Conservation (phyloP, 352 stramenopile species). For the Globisporangium cederbergense region DNA sequence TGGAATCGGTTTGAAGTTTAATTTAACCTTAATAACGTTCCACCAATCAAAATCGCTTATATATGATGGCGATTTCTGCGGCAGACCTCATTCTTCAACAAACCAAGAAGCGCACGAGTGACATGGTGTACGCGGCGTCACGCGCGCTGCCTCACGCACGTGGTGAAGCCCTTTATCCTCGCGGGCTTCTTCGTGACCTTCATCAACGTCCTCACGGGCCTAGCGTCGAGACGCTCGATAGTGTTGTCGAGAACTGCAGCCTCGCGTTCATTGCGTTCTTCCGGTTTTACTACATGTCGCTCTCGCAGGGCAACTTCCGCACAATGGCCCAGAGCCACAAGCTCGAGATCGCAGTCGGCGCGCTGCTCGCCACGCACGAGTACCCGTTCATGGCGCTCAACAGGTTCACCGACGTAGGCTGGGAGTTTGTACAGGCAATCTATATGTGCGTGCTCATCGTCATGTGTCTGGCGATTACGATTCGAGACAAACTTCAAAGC, state of each 20-base stretch:
- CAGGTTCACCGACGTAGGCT: neutral
- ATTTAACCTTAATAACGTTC: too few species aligned
- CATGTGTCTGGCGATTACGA: neutral
- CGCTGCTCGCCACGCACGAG: neutral
- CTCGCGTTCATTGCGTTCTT: neutral
- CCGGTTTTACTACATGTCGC: neutral
- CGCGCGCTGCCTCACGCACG: too few species aligned
- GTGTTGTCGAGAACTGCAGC: neutral
- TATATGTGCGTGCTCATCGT: slow-evolving; percentile 4
- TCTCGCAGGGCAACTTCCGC: neutral
- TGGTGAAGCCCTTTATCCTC: neutral
- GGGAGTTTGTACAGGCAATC: neutral
- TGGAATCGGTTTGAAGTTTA: too few species aligned
- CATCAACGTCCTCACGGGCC: neutral
- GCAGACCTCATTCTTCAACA: too few species aligned
- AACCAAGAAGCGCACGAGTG: too few species aligned
- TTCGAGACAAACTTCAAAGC: neutral
- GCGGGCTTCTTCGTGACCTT: neutral
- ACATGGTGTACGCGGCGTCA: too few species aligned
- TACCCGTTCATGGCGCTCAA: neutral
- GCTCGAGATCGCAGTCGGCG: neutral
- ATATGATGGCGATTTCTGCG: too few species aligned
- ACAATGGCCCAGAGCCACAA: neutral
- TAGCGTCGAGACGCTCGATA: neutral
- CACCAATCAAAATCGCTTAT: too few species aligned